Evolutionary conservation across 2,329 filamentous ascomycete species (phyloP).

Genomic region (Cyanodermella asteris): DNA sequence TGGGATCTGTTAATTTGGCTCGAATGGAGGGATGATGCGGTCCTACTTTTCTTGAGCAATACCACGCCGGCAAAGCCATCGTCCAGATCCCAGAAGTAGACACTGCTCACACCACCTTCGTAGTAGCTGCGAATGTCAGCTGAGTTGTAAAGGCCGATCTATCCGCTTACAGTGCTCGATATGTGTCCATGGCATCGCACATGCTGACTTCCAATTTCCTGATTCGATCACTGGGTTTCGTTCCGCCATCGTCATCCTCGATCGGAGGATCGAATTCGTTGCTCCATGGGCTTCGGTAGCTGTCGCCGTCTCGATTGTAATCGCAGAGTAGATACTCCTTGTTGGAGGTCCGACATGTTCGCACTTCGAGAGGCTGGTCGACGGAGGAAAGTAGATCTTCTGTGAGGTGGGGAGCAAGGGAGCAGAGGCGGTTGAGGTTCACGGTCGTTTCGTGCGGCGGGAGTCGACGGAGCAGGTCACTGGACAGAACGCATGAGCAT

Average conservation of each 20-base stretch:
- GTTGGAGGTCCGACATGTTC: conserved; percentile 68
- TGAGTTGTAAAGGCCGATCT: neutral
- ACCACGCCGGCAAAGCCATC: conserved; percentile 96
- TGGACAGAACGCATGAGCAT: conserved; percentile 18
- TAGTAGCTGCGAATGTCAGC: conserved; percentile 39
- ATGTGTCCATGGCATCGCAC: conserved; percentile 93
- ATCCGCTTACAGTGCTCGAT: conserved; percentile 50
- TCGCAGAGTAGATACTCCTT: conserved; percentile 96
- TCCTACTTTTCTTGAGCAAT: conserved; percentile 73
- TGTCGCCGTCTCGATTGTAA: conserved; percentile 98
- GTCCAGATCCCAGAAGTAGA: conserved; percentile 96
- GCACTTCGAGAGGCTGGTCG: conserved; percentile 76
- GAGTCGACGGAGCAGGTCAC: conserved; percentile 92
- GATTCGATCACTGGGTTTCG: conserved; percentile 73
- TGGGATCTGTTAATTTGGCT: conserved; percentile 15
- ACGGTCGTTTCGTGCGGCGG: conserved; percentile 79
- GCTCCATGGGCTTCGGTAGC: conserved; percentile 95
- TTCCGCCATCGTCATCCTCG: conserved; percentile 52
- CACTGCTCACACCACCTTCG: conserved; percentile 84
- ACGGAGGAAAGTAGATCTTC: conserved; percentile 96
- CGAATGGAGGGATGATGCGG: neutral
- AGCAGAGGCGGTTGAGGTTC: conserved; percentile 76
- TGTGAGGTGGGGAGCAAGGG: conserved; percentile 72
- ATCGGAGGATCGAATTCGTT: conserved; percentile 93
- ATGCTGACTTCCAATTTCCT: conserved; percentile 83